Base-by-base conservation (phyloP, 2,329 filamentous ascomycete genomes). In the Nannizzia gypsea region DNA sequence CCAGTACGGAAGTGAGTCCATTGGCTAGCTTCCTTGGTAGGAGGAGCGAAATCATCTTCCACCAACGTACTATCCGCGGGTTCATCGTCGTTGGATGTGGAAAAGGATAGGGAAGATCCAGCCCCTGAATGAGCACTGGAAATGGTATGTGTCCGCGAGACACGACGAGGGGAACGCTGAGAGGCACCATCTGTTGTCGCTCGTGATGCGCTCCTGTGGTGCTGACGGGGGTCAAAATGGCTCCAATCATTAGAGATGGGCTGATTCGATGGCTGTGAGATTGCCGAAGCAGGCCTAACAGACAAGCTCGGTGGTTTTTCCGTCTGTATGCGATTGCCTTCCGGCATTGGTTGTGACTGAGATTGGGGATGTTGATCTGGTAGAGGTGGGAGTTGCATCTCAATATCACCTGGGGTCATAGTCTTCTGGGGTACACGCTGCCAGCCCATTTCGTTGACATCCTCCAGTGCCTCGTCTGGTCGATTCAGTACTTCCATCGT, bases 401-500 rank as follows among this genome's bases (percentile, higher is more conserved):
- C 50, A 34, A 54, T 13, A 54, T 54, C 50, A n/a, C 50, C 50
- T 20, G 50, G 50, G 3, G 50, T 36, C 3, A 34, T 54, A 6
- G 50, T 54, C 50, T 54, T 54, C n/a, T 59, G 50, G n/a, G 50
- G 50, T 31, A 54, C 50, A 2, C 50, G 50, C 40, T 58, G 54
- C 28, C 40, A 52, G 3, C 31, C 48, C 46, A 59, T 55, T 28
- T 59, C 46, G n/a, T 40, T 44, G 13, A 59, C 46, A 46, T 60
- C 59, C 31, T 57, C 57, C 3, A 68, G n/a, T 61, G 62, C 59
- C 58, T 63, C 11, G 63, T 67, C 46, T 61, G 62, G 50, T 62
- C 60, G 57, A 61, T 59, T 6, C 61, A 63, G 11, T 63, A 87
- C 83, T 65, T 87, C 84, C 28, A 86, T 78, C 8, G 81, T 80